Percentiles rank a stretch among this genome's conserved stretches.
phyloP scores from a whole-genome alignment of 345 rosid genomes.

The Hibiscus trionum region DNA sequence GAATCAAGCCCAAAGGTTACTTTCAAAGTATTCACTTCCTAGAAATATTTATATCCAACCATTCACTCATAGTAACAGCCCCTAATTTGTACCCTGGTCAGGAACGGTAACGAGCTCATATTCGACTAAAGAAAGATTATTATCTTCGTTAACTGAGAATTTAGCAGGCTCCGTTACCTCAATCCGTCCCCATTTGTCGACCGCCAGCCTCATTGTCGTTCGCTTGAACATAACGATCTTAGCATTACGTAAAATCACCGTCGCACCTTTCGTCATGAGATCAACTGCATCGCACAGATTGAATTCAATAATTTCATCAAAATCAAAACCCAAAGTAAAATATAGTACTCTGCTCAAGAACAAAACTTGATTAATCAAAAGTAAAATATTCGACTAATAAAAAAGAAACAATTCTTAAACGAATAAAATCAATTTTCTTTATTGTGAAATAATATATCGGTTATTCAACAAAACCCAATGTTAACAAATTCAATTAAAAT shows the following conservation, averaged over 20 bases:
- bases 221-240: slow-evolving; percentile 97
- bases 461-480: background rate
- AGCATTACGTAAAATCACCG: slow-evolving; percentile 76
- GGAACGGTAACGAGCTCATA: slow-evolving; percentile 76
- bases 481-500: too few relatives aligned
- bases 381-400: background rate
- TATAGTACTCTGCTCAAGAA: background rate
- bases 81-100: slow-evolving; percentile 27
- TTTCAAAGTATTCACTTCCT: slow-evolving; percentile 23
- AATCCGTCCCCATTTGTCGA: slow-evolving; percentile 93
- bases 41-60: slow-evolving; percentile 21
- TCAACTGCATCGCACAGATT: slow-evolving; percentile 45
- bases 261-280: slow-evolving; percentile 52
- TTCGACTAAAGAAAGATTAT: slow-evolving; percentile 83
- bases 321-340: background rate
- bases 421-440: background rate
- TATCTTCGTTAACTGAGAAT: slow-evolving; percentile 53
- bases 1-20: slow-evolving; percentile 11
- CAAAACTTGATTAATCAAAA: background rate
- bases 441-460: background rate
- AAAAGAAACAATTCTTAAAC: background rate
- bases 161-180: slow-evolving; percentile 69
- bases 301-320: background rate
- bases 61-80: background rate
- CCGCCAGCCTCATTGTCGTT: slow-evolving; percentile 93